Conservation (phyloP, 371 early-diverging fungal genomes). For the Actinomucor elegans region DNA sequence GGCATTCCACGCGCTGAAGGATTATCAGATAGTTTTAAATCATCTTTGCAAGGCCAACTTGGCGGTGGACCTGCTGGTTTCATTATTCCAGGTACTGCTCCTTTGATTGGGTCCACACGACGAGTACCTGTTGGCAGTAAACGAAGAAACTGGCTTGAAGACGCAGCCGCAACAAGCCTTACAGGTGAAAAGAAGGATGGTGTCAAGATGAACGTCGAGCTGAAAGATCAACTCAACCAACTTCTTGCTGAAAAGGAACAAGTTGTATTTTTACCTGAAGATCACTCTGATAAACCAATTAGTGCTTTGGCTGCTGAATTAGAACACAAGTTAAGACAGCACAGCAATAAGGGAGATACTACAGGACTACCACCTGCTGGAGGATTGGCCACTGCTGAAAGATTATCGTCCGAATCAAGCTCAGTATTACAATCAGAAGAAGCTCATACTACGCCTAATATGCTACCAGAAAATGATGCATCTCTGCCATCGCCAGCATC, state of each 20-base stretch:
- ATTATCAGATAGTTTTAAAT: conserved; percentile 39
- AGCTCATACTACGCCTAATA: too few relatives aligned
- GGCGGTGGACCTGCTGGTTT: conserved; percentile 37
- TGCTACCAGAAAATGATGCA: too few relatives aligned
- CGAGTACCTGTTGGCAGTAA: conserved; percentile 19
- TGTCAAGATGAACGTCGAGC: conserved; percentile 11
- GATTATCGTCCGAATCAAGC: too few relatives aligned
- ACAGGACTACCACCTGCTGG: background rate
- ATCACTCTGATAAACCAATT: conserved; percentile 35
- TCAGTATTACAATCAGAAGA: background rate
- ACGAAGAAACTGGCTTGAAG: conserved; percentile 17
- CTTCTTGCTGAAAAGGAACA: conserved; percentile 5
- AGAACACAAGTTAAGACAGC: conserved; percentile 24
- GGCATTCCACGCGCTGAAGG: conserved; percentile 46
- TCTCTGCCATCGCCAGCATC: background rate
- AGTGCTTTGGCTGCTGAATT: conserved; percentile 40
- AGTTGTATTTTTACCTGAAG: background rate
- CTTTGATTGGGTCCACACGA: conserved; percentile 43
- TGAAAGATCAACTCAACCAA: conserved; percentile 23
- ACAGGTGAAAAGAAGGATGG: conserved; percentile 9
- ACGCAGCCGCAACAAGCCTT: conserved; percentile 3
- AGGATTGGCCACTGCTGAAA: background rate
- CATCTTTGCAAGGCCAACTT: conserved; percentile 34
- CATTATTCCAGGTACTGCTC: conserved; percentile 45
- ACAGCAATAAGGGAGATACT: conserved; percentile 1